Percentiles rank a stretch among this genome's conserved stretches.
Evolutionary conservation across 2,329 filamentous ascomycete species (phyloP).

Genomic region (Sporothrix protearum): DNA sequence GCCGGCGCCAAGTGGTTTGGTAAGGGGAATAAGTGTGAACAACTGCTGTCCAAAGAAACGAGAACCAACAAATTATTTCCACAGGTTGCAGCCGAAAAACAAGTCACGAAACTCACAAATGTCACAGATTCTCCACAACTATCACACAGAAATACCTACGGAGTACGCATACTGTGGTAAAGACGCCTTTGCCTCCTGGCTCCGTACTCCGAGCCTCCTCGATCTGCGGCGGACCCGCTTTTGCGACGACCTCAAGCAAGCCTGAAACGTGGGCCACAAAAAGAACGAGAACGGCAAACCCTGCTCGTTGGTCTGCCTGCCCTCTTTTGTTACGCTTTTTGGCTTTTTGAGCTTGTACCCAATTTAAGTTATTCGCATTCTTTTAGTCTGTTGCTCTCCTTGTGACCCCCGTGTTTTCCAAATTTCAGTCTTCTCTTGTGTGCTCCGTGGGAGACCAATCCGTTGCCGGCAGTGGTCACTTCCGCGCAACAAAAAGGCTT

Average conservation of each 20-base stretch:
- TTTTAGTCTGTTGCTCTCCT: background rate
- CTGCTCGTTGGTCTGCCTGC: slow-evolving; percentile 2
- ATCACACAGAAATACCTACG: background rate
- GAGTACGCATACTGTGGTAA: too few species aligned
- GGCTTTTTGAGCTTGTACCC: background rate
- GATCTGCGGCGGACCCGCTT: slow-evolving; percentile 24
- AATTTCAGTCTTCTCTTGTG: background rate
- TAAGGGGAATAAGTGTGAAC: background rate
- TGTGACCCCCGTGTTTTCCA: slow-evolving; percentile 9
- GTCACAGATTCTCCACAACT: background rate
- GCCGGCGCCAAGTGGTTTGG: background rate
- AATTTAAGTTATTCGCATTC: background rate
- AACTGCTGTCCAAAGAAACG: background rate
- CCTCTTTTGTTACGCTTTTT: background rate
- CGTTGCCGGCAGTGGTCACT: slow-evolving; percentile 1
- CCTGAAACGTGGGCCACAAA: slow-evolving; percentile 23
- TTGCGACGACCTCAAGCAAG: slow-evolving; percentile 25
- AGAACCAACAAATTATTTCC: background rate
- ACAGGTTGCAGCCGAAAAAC: background rate
- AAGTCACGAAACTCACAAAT: background rate
- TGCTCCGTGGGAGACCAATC: background rate
- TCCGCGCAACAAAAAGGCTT: slow-evolving; percentile 5
- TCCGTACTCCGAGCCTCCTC: background rate
- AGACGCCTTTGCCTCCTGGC: background rate
- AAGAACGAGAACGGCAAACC: background rate